These are phyloP conservation scores for Hansenula sp. DNA, from an alignment of 1,139 yeast species.

Conservation along the genomic window DNA sequence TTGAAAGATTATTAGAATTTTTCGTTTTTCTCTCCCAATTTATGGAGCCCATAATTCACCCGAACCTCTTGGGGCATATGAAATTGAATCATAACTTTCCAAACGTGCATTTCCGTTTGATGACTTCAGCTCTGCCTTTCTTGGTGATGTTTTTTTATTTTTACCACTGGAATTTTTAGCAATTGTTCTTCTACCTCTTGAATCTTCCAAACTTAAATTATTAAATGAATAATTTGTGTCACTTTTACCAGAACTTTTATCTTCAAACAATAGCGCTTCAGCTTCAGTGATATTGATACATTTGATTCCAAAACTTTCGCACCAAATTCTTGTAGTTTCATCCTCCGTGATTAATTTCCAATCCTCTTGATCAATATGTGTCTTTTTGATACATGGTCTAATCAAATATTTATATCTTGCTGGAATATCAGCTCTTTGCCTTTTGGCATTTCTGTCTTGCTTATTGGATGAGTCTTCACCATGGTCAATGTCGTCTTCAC, in stretches of 20 bases:
- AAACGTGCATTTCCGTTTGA: conserved; percentile 24
- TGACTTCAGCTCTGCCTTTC: conserved; percentile 2
- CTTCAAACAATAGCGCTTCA: conserved; percentile 34
- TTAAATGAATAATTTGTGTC: conserved; percentile 18
- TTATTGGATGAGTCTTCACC: neutral
- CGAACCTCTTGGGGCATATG: conserved; percentile 51
- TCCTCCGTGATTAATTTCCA: conserved; percentile 61
- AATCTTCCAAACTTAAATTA: conserved; percentile 13
- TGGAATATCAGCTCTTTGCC: conserved; percentile 43
- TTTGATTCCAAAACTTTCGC: conserved; percentile 48
- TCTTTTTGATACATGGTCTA: conserved; percentile 47
- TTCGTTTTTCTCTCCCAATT: no score
- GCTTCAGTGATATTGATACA: conserved; percentile 52
- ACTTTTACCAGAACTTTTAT: conserved; percentile 8
- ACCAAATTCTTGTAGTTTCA: conserved; percentile 48
- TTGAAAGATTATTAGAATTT: no score
- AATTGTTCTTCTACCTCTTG: conserved; percentile 35
- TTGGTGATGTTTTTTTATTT: conserved; percentile 6
- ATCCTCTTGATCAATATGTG: conserved; percentile 33
- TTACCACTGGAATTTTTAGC: conserved; percentile 21
- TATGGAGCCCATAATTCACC: conserved; percentile 52
- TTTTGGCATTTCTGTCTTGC: conserved; percentile 4
- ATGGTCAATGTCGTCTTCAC: neutral
- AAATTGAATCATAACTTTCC: conserved; percentile 42
- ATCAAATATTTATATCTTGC: conserved; percentile 43